A percentile compares a stretch with the other conserved stretches of the same genome.
These are phyloP conservation scores for Melanogaster broomeanus DNA, from an alignment of 768 basidiomycete genomes.

Conservation along the genomic window DNA sequence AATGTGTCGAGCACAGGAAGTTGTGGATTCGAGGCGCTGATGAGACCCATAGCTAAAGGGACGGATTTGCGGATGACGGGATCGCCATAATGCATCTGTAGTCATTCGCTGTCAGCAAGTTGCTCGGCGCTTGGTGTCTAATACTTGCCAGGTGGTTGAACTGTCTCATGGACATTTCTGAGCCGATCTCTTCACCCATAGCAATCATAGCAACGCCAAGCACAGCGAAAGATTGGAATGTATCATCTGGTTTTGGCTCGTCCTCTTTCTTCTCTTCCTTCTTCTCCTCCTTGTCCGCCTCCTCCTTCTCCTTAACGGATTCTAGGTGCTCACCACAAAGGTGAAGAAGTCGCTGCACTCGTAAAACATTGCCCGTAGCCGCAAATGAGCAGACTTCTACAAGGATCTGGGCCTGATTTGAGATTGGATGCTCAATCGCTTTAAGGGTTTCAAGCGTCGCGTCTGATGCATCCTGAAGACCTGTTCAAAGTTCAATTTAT, in stretches of 20 bases:
- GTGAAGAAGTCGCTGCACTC: slow-evolving; percentile 89
- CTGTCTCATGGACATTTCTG: slow-evolving; percentile 96
- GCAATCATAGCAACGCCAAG: slow-evolving; percentile 92
- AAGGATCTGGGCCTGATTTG: slow-evolving; percentile 87
- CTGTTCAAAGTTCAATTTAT: slow-evolving; percentile 42
- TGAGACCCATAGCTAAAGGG: slow-evolving; percentile 91
- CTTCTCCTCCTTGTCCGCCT: slow-evolving; percentile 39
- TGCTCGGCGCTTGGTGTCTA: background rate
- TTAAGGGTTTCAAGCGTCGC: slow-evolving; percentile 92
- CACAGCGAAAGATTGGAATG: slow-evolving; percentile 90
- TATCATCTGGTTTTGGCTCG: slow-evolving; percentile 59
- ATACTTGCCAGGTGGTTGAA: slow-evolving; percentile 90
- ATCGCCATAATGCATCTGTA: slow-evolving; percentile 98
- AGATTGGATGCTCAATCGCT: slow-evolving; percentile 89
- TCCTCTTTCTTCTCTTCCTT: slow-evolving; percentile 62
- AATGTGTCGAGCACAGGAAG: slow-evolving; percentile 93
- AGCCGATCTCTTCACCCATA: slow-evolving; percentile 98
- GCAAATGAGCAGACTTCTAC: slow-evolving; percentile 95
- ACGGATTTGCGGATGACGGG: slow-evolving; percentile 89
- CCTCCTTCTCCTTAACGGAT: slow-evolving; percentile 38
- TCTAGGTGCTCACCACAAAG: slow-evolving; percentile 92
- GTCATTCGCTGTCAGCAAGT: slow-evolving; percentile 15
- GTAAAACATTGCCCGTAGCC: slow-evolving; percentile 93
- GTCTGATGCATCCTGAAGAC: slow-evolving; percentile 90
- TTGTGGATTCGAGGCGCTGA: slow-evolving; percentile 95